Conservation (phyloP, 2,329 filamentous ascomycete genomes). For the Massarina eburnea region DNA sequence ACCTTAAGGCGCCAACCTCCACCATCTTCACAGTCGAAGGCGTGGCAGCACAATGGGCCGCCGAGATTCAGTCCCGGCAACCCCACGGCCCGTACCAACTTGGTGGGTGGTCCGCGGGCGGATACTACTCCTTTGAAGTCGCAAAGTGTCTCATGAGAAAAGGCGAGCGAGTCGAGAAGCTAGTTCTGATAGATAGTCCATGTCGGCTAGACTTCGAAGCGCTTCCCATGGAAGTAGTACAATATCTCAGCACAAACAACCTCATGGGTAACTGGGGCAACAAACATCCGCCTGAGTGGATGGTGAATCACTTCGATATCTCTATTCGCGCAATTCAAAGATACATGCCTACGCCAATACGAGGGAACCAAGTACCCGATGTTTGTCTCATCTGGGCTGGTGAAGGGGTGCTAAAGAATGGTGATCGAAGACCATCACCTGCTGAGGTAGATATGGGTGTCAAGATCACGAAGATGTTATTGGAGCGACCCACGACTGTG, state of each 20-base stretch:
- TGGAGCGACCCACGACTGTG: not conserved
- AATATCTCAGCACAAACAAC: not conserved
- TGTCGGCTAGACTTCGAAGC: not conserved
- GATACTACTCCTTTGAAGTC: conserved; percentile 40
- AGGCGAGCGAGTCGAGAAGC: not conserved
- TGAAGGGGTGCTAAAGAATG: not conserved
- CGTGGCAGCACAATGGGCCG: not conserved
- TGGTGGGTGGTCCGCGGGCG: conserved; percentile 42
- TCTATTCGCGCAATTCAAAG: not conserved
- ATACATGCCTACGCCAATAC: not conserved
- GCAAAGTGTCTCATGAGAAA: conserved; percentile 9
- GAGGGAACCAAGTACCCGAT: not conserved
- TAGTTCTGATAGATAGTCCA: not conserved
- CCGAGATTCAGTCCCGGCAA: conserved; percentile 15
- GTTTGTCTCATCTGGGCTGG: not conserved
- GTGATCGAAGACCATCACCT: too few relatives aligned
- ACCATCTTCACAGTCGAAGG: not conserved
- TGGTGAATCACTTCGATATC: not conserved
- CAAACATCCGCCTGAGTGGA: not conserved
- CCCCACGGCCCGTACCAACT: conserved; percentile 41
- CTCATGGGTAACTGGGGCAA: not conserved
- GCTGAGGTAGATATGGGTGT: not conserved
- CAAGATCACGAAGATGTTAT: not conserved
- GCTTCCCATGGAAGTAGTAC: not conserved
- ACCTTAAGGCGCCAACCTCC: not conserved